A percentile compares a stretch with the other conserved stretches of the same genome.
Conservation (phyloP, 495 filamentous ascomycete genomes). For the Penicillium robsamsonii region DNA sequence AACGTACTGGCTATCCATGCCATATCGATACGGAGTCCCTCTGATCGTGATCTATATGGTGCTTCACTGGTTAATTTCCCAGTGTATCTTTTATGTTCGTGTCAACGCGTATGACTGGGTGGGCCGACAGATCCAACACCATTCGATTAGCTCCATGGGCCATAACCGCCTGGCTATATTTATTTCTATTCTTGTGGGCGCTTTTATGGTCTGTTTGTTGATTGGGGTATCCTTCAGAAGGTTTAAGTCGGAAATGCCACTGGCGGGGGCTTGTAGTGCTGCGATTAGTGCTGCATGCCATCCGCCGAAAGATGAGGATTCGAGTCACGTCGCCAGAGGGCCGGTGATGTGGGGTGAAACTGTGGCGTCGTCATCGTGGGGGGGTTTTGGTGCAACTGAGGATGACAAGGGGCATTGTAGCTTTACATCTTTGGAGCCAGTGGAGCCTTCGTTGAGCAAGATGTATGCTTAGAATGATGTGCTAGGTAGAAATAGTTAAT, state of each 20-base stretch:
- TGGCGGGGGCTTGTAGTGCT: conserved; percentile 41
- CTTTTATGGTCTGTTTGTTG: conserved; percentile 16
- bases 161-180: conserved; percentile 31
- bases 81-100: conserved; percentile 37
- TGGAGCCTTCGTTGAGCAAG: conserved; percentile 11
- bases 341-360: conserved; percentile 17
- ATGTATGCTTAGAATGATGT: conserved; percentile 2
- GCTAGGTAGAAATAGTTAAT: no score
- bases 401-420: conserved; percentile 15
- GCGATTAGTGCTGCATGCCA: conserved; percentile 44
- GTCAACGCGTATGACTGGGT: conserved; percentile 18
- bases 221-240: conserved; percentile 18
- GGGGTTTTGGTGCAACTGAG: neutral
- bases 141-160: conserved; percentile 20
- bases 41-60: conserved; percentile 24
- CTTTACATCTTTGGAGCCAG: conserved; percentile 11
- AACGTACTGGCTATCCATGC: conserved; percentile 42
- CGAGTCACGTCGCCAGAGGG: neutral
- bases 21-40: conserved; percentile 40
- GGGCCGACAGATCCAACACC: neutral
- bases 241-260: conserved; percentile 36
- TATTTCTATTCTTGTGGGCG: conserved; percentile 26
- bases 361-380: neutral
- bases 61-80: conserved; percentile 44
- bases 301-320: conserved; percentile 3